Conservation (phyloP, 106 monocot genomes). For the Vanilla planifolia region DNA sequence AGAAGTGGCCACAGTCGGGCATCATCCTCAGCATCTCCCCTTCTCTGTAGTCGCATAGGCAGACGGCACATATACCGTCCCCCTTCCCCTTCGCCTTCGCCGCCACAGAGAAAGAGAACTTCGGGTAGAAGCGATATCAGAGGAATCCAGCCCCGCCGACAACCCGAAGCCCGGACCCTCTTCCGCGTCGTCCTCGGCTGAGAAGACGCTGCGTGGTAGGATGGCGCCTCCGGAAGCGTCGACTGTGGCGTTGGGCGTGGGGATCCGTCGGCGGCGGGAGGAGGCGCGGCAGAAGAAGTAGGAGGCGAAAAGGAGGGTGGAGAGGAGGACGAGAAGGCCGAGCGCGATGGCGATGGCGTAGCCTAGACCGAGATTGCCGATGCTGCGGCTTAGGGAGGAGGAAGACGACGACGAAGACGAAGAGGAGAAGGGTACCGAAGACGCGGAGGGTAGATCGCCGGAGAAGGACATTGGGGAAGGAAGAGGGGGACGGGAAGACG, state of each 20-base stretch:
- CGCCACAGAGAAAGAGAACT: slow-evolving; percentile 21
- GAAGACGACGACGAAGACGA: slow-evolving; percentile 8
- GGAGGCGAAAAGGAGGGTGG: slow-evolving; percentile 39
- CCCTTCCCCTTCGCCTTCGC: slow-evolving; percentile 11
- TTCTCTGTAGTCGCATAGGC: slow-evolving; percentile 51
- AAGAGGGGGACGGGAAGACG: not conserved
- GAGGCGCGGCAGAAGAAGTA: slow-evolving; percentile 45
- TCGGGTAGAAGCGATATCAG: slow-evolving; percentile 49
- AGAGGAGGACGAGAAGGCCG: slow-evolving; percentile 40
- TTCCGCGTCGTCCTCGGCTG: slow-evolving; percentile 36
- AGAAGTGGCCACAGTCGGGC: slow-evolving; percentile 51
- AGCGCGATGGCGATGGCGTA: slow-evolving; percentile 57
- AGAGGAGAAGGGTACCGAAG: too few relatives aligned
- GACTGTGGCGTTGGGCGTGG: not conserved
- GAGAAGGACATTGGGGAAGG: slow-evolving; percentile 16
- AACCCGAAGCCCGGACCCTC: slow-evolving; percentile 3
- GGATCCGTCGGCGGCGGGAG: not conserved
- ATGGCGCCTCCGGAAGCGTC: slow-evolving; percentile 6
- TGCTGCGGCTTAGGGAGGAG: slow-evolving; percentile 24
- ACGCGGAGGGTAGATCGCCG: slow-evolving; percentile 4
- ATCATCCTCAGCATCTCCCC: slow-evolving; percentile 62
- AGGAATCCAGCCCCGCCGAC: slow-evolving; percentile 33
- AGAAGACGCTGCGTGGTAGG: slow-evolving; percentile 42
- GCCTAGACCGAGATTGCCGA: slow-evolving; percentile 37
- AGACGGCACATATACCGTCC: slow-evolving; percentile 38